Evolutionary conservation across 805 yeast species (phyloP), one percentile per base, ranked within the genome.

Genomic region (Kockiozyma suomiensis): DNA sequence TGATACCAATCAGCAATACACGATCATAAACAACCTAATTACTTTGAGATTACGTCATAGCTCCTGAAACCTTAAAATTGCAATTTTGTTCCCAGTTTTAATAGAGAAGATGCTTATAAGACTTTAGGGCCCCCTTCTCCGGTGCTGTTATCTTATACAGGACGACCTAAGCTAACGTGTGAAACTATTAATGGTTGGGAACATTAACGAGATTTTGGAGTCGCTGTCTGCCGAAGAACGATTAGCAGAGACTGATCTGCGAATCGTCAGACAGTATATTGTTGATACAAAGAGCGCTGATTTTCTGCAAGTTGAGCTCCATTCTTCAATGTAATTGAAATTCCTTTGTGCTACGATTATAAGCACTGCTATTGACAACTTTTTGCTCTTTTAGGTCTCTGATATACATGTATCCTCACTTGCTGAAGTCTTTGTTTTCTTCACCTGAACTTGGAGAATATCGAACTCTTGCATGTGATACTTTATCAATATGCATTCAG

Each of bases 401-500:
- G 26, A 8, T 13, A 6, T 41, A 15, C 2, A 30, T 70, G 1
- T 74, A 73, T 56, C 71, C 70, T 0, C 60, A 67, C 4, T 61
- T 82, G 4, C 66, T 73, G n/a, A 47, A 64, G 0, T 70, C 80
- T 1, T 61, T 79, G 8, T 64, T 70, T 28, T 50, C 53, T 1
- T 68, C 75, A 1, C 66, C 72, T 12, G 81, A 80, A 0, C 65
- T 73, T 1, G 78, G 76, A 3, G 68, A 67, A 3, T 70, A 72
- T 45, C 72, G 82, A 54, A 76, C 83, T 0, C 21, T 77, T 0
- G 76, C 82, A 15, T 79, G 83, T 47, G 96, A 90, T 67, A 75
- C 87, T 0, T 69, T 88, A 28, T 74, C 89, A 0, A 78, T 90
- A 4, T 88, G 92, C 85, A 66, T 86, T 1, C 76, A 82, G 13